These are phyloP conservation scores for Mycena galopus DNA, from an alignment of 768 basidiomycete species.

Conservation along the genomic window DNA sequence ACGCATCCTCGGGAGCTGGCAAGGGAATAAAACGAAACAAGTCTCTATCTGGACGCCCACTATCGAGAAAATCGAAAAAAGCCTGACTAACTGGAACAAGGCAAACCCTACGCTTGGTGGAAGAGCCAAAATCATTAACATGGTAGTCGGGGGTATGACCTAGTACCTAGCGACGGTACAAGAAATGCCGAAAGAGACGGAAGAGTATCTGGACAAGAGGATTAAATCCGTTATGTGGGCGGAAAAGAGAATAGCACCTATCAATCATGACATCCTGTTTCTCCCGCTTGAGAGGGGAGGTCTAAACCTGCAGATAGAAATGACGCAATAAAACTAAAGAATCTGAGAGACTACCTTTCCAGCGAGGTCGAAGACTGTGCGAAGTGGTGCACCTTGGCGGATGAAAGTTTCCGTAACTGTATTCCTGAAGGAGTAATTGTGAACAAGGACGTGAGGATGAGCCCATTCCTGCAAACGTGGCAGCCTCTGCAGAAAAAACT, in stretches of 20 bases:
- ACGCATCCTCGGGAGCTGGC: constrained; percentile 37
- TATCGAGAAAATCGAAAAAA: constrained; percentile 37
- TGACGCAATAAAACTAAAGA: constrained; percentile 42
- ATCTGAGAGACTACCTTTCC: constrained; percentile 41
- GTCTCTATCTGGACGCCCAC: constrained; percentile 31
- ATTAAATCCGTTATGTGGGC: constrained; percentile 39
- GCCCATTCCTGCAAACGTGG: not conserved
- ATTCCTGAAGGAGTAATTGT: too few species aligned
- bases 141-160: constrained; percentile 32
- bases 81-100: constrained; percentile 28
- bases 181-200: constrained; percentile 42
- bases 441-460: too few species aligned
- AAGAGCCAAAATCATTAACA: constrained; percentile 40
- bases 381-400: constrained; percentile 46
- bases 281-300: constrained; percentile 38
- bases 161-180: constrained; percentile 50
- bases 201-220: constrained; percentile 30
- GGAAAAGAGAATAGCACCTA: not conserved
- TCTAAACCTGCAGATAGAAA: constrained; percentile 39
- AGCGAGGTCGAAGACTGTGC: constrained; percentile 33
- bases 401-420: constrained; percentile 3
- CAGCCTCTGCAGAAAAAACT: not conserved
- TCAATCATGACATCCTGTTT: constrained; percentile 32
- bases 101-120: constrained; percentile 35
- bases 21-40: constrained; percentile 38